phyloP scores from a whole-genome alignment of 2,329 filamentous ascomycete genomes.

The Zalaria sp. region DNA sequence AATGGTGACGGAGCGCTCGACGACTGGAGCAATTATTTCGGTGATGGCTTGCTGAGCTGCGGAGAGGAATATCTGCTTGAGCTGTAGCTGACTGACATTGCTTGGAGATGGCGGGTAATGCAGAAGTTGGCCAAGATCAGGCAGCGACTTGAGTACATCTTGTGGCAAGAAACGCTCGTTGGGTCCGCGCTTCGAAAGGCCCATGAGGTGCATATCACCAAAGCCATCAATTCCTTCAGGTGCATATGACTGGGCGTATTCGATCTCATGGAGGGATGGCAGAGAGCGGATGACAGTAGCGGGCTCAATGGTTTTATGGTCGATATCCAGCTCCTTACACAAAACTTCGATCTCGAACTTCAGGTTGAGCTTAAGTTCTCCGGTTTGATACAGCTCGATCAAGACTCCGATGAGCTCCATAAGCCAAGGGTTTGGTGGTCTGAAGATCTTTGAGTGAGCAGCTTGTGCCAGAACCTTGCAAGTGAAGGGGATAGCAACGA shows the following conservation, averaged over 20 bases:
- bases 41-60: constrained; percentile 82
- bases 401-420: constrained; percentile 90
- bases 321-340: constrained; percentile 82
- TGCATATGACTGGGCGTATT: constrained; percentile 22
- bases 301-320: constrained; percentile 82
- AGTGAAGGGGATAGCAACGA: constrained; percentile 91
- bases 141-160: constrained; percentile 64
- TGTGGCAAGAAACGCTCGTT: constrained; percentile 63
- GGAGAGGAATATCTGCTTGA: constrained; percentile 62
- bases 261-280: constrained; percentile 20
- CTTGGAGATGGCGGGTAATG: constrained; percentile 66
- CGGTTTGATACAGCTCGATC: constrained; percentile 85
- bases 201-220: constrained; percentile 61
- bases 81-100: constrained; percentile 54
- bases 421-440: constrained; percentile 89
- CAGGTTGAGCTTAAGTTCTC: constrained; percentile 86
- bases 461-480: constrained; percentile 90
- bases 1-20: constrained; percentile 94
- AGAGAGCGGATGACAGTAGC: constrained; percentile 75
- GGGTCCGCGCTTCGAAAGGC: constrained; percentile 46
- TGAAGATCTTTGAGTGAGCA: constrained; percentile 73
- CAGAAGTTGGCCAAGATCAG: constrained; percentile 67
- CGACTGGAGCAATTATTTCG: constrained; percentile 94
- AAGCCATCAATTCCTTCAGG: constrained; percentile 53
- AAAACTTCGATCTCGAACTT: constrained; percentile 98